Conservation (phyloP, 176 grass and related monocot species). For the Ampelocalamus luodianensis region DNA sequence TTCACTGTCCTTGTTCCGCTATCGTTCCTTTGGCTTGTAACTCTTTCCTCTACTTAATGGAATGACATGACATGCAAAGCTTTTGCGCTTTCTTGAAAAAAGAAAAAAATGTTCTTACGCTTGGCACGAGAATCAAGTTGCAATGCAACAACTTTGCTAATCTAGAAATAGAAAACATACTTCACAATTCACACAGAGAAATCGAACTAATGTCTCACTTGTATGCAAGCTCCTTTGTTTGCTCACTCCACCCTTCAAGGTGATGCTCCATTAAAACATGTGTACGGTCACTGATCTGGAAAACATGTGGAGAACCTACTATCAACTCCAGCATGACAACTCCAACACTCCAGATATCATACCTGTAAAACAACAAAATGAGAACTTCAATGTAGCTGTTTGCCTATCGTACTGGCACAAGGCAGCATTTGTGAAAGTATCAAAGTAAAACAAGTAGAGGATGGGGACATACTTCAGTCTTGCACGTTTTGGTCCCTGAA, state of each 20-base stretch:
- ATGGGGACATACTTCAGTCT: constrained; percentile 74
- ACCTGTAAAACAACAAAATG: constrained; percentile 58
- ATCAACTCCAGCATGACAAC: constrained; percentile 98
- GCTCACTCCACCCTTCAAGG: constrained; percentile 89
- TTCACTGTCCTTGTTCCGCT: too few species aligned
- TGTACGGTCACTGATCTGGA: constrained; percentile 82
- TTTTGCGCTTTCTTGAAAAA: too few species aligned
- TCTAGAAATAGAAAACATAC: constrained; percentile 28
- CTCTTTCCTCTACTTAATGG: too few species aligned
- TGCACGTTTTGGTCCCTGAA: constrained; percentile 74
- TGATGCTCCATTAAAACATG: constrained; percentile 79
- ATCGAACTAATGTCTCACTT: constrained; percentile 65
- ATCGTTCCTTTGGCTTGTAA: too few species aligned
- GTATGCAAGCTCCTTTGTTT: constrained; percentile 93
- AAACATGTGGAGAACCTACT: constrained; percentile 93
- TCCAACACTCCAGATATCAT: constrained; percentile 98
- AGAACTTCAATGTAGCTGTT: constrained; percentile 31
- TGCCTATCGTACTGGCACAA: constrained; percentile 13
- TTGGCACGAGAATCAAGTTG: constrained; percentile 21
- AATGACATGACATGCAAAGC: too few species aligned
- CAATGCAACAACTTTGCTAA: constrained; percentile 30
- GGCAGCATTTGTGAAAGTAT: constrained; percentile 33
- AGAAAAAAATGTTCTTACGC: constrained; percentile 4
- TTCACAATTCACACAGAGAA: constrained; percentile 30
- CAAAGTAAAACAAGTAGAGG: constrained; percentile 21